These are phyloP conservation scores for Geotrichum phurueaensis DNA, from an alignment of 1,139 yeast species.

Conservation along the genomic window DNA sequence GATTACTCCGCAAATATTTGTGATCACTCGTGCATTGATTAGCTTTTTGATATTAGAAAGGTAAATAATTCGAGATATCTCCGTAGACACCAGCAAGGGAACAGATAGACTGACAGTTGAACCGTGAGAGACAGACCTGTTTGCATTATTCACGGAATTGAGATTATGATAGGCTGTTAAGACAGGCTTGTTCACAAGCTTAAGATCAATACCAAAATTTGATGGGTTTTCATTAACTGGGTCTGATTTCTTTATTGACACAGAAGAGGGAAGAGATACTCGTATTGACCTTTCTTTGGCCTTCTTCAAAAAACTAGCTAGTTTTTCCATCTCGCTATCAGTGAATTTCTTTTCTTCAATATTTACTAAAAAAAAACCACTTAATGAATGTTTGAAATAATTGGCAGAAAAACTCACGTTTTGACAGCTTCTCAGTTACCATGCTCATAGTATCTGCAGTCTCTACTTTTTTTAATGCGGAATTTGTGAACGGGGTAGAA, in stretches of 20 bases:
- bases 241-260: not conserved
- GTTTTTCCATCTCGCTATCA: not conserved
- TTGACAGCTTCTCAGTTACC: constrained; percentile 8
- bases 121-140: not conserved
- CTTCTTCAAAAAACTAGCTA: constrained; percentile 10
- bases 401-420: not conserved
- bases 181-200: not conserved
- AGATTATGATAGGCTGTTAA: too few relatives aligned
- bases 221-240: not conserved
- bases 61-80: constrained; percentile 6
- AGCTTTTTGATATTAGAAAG: constrained; percentile 1
- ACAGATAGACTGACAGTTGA: not conserved
- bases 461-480: not conserved
- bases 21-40: not conserved
- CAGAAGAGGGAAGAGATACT: constrained; percentile 7
- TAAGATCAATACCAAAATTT: not conserved
- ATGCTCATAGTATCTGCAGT: not conserved
- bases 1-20: constrained; percentile 12
- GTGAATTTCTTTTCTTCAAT: not conserved
- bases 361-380: not conserved
- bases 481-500: not conserved
- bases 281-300: constrained; percentile 14
- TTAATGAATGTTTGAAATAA: not conserved
- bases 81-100: not conserved
- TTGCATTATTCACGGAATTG: not conserved